Conservation (phyloP, 2,329 filamentous ascomycete genomes). For the Penicillium palitans region DNA sequence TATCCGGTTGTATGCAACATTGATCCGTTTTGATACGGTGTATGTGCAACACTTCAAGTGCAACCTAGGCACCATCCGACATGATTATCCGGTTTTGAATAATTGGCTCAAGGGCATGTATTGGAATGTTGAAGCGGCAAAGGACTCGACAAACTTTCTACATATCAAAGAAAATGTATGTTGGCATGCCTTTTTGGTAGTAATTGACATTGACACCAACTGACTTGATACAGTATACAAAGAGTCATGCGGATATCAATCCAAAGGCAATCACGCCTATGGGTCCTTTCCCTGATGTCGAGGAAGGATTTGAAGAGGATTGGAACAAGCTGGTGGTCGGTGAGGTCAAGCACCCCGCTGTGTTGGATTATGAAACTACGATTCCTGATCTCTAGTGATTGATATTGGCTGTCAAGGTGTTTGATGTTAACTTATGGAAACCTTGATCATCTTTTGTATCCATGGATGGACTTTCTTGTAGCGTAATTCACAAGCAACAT, state of each 20-base stretch:
- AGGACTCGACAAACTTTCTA: background rate
- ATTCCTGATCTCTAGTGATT: background rate
- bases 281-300: background rate
- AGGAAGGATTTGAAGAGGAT: background rate
- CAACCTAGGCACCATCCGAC: background rate
- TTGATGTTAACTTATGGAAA: background rate
- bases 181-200: background rate
- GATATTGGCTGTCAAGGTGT: background rate
- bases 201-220: background rate
- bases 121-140: background rate
- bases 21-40: background rate
- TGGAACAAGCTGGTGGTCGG: background rate
- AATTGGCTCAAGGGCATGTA: background rate
- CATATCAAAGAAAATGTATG: background rate
- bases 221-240: background rate
- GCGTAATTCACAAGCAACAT: background rate
- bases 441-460: background rate
- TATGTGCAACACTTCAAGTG: background rate
- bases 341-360: background rate
- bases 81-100: background rate
- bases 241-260: background rate
- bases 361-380: background rate
- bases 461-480: background rate
- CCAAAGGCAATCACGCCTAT: background rate
- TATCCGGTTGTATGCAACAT: background rate